These are phyloP conservation scores for Passalora sequoiae DNA, from an alignment of 2,329 filamentous ascomycete genomes.

Conservation along the genomic window DNA sequence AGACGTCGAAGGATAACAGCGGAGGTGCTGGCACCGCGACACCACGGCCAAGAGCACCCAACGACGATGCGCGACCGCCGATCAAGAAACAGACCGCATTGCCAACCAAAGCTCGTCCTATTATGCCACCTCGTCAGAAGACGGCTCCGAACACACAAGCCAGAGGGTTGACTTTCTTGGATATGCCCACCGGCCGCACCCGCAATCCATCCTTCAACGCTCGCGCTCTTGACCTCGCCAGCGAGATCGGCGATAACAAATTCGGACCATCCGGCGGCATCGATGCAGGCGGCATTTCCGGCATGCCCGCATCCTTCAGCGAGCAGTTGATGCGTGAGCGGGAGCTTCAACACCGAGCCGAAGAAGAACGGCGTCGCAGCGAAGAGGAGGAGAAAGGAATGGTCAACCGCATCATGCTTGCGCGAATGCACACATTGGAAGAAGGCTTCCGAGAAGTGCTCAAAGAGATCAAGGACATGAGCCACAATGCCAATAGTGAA, in stretches of 20 bases:
- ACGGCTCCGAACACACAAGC: conserved; percentile 21
- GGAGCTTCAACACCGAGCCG: conserved; percentile 47
- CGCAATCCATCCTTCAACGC: conserved; percentile 61
- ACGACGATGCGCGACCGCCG: conserved; percentile 12
- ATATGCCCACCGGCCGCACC: conserved; percentile 25
- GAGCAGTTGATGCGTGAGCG: conserved; percentile 50
- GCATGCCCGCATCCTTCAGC: conserved; percentile 34
- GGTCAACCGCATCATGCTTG: conserved; percentile 73
- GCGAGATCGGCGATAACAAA: conserved; percentile 61
- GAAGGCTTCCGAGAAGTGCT: conserved; percentile 74
- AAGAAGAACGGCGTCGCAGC: conserved; percentile 34
- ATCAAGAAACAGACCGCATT: conserved; percentile 14
- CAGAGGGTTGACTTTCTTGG: conserved; percentile 24
- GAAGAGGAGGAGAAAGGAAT: conserved; percentile 61
- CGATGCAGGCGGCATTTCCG: conserved; percentile 31
- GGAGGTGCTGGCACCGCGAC: conserved; percentile 31
- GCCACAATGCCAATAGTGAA: conserved; percentile 18
- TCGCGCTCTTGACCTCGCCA: conserved; percentile 60
- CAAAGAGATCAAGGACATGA: conserved; percentile 34
- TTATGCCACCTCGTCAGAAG: conserved; percentile 44
- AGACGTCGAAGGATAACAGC: conserved; percentile 27
- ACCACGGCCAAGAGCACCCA: conserved; percentile 19
- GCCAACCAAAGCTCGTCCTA: conserved; percentile 50
- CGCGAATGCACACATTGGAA: conserved; percentile 87
- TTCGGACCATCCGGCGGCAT: conserved; percentile 54